A percentile compares a stretch with the other conserved stretches of the same genome.
phyloP scores from a whole-genome alignment of 2,329 filamentous ascomycete species.

The Alternaria tenuissima region DNA sequence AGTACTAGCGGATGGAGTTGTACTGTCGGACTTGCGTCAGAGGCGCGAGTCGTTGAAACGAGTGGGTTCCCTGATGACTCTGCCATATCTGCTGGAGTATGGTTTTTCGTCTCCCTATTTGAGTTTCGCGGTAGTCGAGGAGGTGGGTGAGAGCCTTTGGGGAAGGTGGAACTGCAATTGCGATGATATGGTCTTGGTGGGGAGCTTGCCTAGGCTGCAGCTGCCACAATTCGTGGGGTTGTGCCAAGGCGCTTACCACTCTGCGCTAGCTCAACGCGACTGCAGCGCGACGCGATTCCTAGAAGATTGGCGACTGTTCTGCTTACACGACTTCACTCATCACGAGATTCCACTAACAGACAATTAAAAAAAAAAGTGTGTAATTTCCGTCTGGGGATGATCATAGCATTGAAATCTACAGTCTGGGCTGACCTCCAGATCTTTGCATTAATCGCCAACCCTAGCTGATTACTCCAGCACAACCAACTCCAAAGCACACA shows the following conservation, averaged over 20 bases:
- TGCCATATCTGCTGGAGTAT: slow-evolving; percentile 42
- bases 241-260: slow-evolving; percentile 14
- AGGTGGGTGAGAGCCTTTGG: background rate
- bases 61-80: slow-evolving; percentile 52
- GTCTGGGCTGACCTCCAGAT: background rate
- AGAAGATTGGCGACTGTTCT: background rate
- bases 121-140: background rate
- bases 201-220: slow-evolving; percentile 23
- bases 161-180: slow-evolving; percentile 5
- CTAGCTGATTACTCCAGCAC: background rate
- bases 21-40: slow-evolving; percentile 78
- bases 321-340: background rate
- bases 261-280: slow-evolving; percentile 10
- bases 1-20: slow-evolving; percentile 93
- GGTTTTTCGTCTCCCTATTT: background rate
- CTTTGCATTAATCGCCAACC: background rate
- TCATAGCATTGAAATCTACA: background rate
- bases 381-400: background rate
- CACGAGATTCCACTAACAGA: background rate
- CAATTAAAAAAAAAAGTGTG: background rate
- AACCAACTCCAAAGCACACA: slow-evolving; percentile 12
- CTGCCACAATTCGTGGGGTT: slow-evolving; percentile 19
- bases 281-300: slow-evolving; percentile 11
- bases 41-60: slow-evolving; percentile 55
- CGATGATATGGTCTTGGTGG: slow-evolving; percentile 13